Base-by-base conservation (phyloP, 805 yeast genomes). In the Yamadazyma nakazawae region DNA sequence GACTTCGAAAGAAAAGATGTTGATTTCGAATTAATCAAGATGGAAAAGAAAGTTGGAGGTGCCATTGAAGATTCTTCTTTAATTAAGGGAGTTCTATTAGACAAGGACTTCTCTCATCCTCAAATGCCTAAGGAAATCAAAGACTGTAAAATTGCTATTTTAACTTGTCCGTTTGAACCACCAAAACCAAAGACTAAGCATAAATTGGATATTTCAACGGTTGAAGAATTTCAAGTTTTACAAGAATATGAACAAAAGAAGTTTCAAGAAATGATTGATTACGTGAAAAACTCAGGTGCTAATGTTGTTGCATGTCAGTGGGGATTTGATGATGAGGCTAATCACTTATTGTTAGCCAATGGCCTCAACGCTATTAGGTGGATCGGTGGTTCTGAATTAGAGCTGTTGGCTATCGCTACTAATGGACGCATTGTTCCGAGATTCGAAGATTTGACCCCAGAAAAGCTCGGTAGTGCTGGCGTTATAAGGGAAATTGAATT, bases 121-220 rank as follows among this genome's bases (percentile, higher is more conserved):
- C 99, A 94, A 70, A 94, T 94, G 99, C 94, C 96, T 43, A 88
- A 88, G 62, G 65, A 67, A 45, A 78, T 92, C 39, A 62, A 67
- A 43, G 85, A 90, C 66, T 96, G 89, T 54, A 89, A 88, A 64
- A 78, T 94, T 51, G 98, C 98, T 41, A 92, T 94, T 55, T 77
- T 94, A 63, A 94, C 99, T 2, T 92, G 98, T 74, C 98, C 99
- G 58, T 94, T 94, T 63, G 99, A 94, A 75, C 99, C 99, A 35
- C 99, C 99, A 59, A 94, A 94, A 72, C 99, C 99, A 56, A 94
- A 94, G 74, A 94, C 99, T 19, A 94, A 94, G 72, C 99, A 92
- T 73, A 92, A 92, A 77, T 77, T 92, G 59, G 96, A 92, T 64
- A 92, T 92, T 53, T 80, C 92, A 13, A 71, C 86, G n/a, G 97